Conservation (phyloP, 139 green algal species). For the Tetradesmus lagerheimii region DNA sequence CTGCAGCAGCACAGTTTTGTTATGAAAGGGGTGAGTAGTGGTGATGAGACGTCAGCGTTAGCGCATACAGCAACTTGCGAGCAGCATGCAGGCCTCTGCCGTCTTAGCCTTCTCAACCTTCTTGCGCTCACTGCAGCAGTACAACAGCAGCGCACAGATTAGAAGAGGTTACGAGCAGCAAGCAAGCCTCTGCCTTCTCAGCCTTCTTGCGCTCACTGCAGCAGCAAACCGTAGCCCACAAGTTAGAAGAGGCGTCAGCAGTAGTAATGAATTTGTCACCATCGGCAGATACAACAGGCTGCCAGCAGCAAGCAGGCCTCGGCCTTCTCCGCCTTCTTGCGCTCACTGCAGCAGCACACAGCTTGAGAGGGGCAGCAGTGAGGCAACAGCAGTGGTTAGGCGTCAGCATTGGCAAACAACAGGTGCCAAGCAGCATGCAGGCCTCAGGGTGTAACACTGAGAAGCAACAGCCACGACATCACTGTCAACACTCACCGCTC, state of each 20-base stretch:
- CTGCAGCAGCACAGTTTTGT: slow-evolving; percentile 53
- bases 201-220: slow-evolving; percentile 70
- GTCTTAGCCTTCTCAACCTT: slow-evolving; percentile 69
- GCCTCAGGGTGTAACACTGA: too few relatives aligned
- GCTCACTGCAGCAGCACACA: slow-evolving; percentile 57
- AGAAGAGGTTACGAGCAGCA: too few relatives aligned
- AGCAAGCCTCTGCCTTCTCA: slow-evolving; percentile 62
- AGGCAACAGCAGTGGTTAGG: too few relatives aligned
- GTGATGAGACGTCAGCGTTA: too few relatives aligned
- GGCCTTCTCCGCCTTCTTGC: slow-evolving; percentile 72
- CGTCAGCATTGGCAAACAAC: not conserved
- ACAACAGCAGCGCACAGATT: not conserved
- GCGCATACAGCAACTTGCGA: not conserved
- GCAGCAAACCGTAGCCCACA: too few relatives aligned
- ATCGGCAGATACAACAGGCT: not conserved
- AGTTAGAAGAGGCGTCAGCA: too few relatives aligned
- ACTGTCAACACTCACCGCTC: too few relatives aligned
- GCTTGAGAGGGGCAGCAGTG: too few relatives aligned
- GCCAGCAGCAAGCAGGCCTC: slow-evolving; percentile 20
- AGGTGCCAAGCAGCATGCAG: not conserved
- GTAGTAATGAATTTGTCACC: not conserved
- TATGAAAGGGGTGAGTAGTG: too few relatives aligned
- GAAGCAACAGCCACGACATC: too few relatives aligned
- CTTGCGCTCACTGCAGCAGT: slow-evolving; percentile 61
- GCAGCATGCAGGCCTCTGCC: not conserved